A percentile compares a stretch with the other conserved stretches of the same genome.
These are phyloP conservation scores for Fusarium sp. DNA, from an alignment of 2,329 filamentous ascomycete species.

Conservation along the genomic window DNA sequence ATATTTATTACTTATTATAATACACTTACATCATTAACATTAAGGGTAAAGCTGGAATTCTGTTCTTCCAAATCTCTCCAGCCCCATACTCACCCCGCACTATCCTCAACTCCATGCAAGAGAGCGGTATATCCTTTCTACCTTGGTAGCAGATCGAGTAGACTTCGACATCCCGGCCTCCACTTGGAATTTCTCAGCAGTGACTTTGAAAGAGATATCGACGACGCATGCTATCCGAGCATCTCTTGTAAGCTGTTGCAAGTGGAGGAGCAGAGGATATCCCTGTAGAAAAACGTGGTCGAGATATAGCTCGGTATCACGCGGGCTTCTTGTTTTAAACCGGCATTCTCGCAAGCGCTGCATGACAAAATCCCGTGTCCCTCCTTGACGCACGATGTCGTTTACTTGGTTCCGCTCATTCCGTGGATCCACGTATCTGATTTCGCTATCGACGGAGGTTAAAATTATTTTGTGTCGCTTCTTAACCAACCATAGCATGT, in stretches of 20 bases:
- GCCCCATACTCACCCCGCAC: too few species aligned
- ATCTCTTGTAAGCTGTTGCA: background rate
- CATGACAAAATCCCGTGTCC: background rate
- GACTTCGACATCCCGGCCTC: background rate
- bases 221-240: background rate
- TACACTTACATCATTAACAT: rapidly evolving
- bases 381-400: background rate
- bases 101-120: background rate
- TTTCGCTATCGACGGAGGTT: rapidly evolving
- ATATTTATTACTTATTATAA: too few species aligned
- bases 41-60: rapidly evolving
- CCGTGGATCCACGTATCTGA: background rate
- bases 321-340: rapidly evolving
- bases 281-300: background rate
- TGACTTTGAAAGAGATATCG: background rate
- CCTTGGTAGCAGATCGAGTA: background rate
- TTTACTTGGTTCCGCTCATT: background rate
- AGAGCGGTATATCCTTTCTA: background rate
- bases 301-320: background rate
- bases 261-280: background rate
- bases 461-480: rapidly evolving
- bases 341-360: background rate
- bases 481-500: background rate
- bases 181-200: background rate
- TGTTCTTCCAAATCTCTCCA: background rate